Evolutionary conservation across 352 stramenopile species (phyloP).

Genomic region (Halophytophthora batemanensis): DNA sequence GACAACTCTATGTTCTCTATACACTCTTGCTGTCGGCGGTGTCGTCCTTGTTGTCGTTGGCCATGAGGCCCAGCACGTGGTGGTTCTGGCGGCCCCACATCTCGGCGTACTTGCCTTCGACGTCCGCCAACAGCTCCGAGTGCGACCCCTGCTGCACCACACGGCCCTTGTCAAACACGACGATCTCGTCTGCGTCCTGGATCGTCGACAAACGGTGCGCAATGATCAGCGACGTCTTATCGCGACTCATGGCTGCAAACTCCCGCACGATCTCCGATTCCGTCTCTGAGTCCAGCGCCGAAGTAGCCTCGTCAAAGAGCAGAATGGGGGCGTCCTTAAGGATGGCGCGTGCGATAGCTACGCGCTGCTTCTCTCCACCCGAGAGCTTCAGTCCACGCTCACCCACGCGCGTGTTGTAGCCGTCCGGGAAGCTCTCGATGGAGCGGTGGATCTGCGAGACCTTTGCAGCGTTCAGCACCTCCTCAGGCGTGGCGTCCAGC

Average conservation of each 20-base stretch:
- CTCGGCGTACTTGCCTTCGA: conserved; percentile 70
- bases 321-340: conserved; percentile 95
- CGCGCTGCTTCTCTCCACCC: conserved; percentile 97
- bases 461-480: conserved; percentile 90
- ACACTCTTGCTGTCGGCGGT: not conserved
- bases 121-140: conserved; percentile 77
- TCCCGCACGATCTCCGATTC: conserved; percentile 95
- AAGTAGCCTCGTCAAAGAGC: conserved; percentile 96
- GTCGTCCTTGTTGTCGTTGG: not conserved
- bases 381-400: conserved; percentile 97
- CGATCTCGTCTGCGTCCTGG: conserved; percentile 85
- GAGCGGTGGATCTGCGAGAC: conserved; percentile 95
- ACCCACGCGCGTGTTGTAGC: conserved; percentile 96
- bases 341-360: conserved; percentile 94
- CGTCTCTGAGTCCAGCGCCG: conserved; percentile 94
- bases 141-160: conserved; percentile 91
- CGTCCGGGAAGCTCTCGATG: conserved; percentile 91
- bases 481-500: conserved; percentile 86
- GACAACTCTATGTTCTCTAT: conserved; percentile 10
- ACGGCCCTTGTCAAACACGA: conserved; percentile 87
- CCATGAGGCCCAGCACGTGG: conserved; percentile 23
- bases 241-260: conserved; percentile 83
- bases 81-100: conserved; percentile 83
- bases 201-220: conserved; percentile 96
- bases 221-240: conserved; percentile 97